Conservation (phyloP, 305 asterid species). For the Striga hermonthica region DNA sequence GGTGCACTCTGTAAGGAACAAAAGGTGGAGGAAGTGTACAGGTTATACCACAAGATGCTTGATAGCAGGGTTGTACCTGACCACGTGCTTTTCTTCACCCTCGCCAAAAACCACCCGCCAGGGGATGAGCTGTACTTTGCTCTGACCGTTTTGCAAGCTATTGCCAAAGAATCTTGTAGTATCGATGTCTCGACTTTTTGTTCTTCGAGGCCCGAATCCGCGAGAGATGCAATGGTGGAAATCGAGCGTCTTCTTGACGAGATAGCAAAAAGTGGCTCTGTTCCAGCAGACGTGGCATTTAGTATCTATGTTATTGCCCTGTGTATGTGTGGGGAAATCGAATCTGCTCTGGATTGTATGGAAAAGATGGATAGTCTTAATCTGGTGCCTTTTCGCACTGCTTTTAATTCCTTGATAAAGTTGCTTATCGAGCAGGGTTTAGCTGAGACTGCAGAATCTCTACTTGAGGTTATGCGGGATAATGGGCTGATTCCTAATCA, state of each 20-base stretch:
- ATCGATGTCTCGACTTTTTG: constrained; percentile 27
- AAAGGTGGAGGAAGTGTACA: constrained; percentile 37
- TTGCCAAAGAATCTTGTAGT: constrained; percentile 45
- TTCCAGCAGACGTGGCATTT: constrained; percentile 41
- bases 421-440: constrained; percentile 45
- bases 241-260: constrained; percentile 47
- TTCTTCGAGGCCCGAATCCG: constrained; percentile 28
- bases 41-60: constrained; percentile 42
- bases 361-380: constrained; percentile 43
- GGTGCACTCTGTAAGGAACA: constrained; percentile 50
- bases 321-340: constrained; percentile 45
- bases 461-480: constrained; percentile 49
- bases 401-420: constrained; percentile 56
- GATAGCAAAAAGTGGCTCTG: constrained; percentile 34
- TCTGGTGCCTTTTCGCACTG: constrained; percentile 45
- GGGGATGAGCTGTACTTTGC: constrained; percentile 48
- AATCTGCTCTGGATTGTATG: constrained; percentile 41
- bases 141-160: constrained; percentile 41
- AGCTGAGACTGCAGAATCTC: constrained; percentile 39
- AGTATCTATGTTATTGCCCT: constrained; percentile 57
- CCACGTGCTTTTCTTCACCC: constrained; percentile 52
- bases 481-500: constrained; percentile 47
- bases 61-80: constrained; percentile 55
- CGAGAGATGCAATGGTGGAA: constrained; percentile 34
- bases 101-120: constrained; percentile 41